Percentiles rank a stretch among this genome's conserved stretches.
phyloP scores from a whole-genome alignment of 2,329 filamentous ascomycete species.

The Aureobasidium pullulans region DNA sequence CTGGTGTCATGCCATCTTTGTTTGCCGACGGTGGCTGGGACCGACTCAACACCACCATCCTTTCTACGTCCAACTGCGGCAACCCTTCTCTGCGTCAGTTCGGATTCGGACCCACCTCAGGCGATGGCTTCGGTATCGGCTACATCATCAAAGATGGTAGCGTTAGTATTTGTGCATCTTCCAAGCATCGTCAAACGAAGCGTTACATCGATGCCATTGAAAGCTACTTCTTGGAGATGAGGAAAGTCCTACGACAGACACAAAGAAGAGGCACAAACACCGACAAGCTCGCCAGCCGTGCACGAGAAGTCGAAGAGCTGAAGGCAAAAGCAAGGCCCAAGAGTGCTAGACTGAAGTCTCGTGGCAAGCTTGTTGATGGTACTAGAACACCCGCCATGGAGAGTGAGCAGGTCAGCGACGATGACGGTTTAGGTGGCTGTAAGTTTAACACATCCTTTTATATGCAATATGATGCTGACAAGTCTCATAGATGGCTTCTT shows the following conservation, averaged over 20 bases:
- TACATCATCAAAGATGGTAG: constrained; percentile 97
- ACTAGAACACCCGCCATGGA: constrained; percentile 55
- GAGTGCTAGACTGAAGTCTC: constrained; percentile 54
- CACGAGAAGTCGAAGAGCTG: constrained; percentile 53
- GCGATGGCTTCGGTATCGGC: constrained; percentile 91
- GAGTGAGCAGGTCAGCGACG: constrained; percentile 66
- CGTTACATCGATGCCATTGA: constrained; percentile 87
- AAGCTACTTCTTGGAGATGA: constrained; percentile 82
- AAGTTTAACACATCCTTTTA: constrained; percentile 41
- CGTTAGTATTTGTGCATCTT: constrained; percentile 84
- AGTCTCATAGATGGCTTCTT: constrained; percentile 79
- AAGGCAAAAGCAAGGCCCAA: constrained; percentile 44
- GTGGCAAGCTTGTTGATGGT: constrained; percentile 60
- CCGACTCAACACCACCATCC: constrained; percentile 85
- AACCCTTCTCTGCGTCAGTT: constrained; percentile 93
- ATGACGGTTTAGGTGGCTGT: constrained; percentile 91
- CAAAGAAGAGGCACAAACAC: constrained; percentile 47
- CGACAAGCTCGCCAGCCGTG: constrained; percentile 49
- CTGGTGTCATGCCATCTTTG: constrained; percentile 59
- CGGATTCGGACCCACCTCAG: constrained; percentile 89
- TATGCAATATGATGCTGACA: constrained; percentile 4
- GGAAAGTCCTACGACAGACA: constrained; percentile 70
- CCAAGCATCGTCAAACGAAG: constrained; percentile 87
- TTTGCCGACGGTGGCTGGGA: constrained; percentile 92
- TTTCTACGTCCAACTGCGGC: constrained; percentile 97